Conservation (phyloP, 1,284 basidiomycete species). For the Ceratobasidium theobromae region DNA sequence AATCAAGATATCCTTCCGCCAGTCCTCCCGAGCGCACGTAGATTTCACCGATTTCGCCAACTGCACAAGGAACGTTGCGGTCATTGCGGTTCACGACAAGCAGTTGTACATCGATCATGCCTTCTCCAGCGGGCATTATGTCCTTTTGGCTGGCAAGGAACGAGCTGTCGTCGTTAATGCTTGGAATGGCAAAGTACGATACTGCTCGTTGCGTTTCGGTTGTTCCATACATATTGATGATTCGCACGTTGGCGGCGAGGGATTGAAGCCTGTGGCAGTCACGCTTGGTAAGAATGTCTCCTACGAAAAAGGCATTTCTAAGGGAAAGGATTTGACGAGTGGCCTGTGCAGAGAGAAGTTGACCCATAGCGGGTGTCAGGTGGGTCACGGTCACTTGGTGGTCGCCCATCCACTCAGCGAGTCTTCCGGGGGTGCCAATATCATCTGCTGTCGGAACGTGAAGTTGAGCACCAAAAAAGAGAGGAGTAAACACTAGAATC, state of each 20-base stretch:
- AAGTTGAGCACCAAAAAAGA: slow-evolving; percentile 95
- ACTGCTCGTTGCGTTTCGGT: slow-evolving; percentile 99
- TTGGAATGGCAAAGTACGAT: slow-evolving; percentile 94
- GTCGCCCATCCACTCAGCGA: slow-evolving; percentile 99
- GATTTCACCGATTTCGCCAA: slow-evolving; percentile 98
- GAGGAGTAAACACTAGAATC: slow-evolving; percentile 87
- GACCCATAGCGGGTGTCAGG: slow-evolving; percentile 98
- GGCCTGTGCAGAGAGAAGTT: slow-evolving; percentile 95
- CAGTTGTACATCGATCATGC: slow-evolving; percentile 98
- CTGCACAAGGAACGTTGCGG: slow-evolving; percentile 82
- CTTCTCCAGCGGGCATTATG: slow-evolving; percentile 96
- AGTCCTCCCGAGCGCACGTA: slow-evolving; percentile 96
- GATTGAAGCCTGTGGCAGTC: slow-evolving; percentile 95
- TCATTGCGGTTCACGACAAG: slow-evolving; percentile 96
- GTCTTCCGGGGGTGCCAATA: slow-evolving; percentile 93
- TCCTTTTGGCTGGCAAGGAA: slow-evolving; percentile 97
- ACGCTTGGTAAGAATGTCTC: slow-evolving; percentile 98
- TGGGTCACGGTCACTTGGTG: slow-evolving; percentile 91
- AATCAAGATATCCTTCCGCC: slow-evolving; percentile 93
- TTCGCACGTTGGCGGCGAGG: slow-evolving; percentile 87
- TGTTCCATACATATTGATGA: slow-evolving; percentile 99
- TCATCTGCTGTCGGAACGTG: slow-evolving; percentile 97
- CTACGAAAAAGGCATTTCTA: slow-evolving; percentile 95
- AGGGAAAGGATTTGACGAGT: slow-evolving; percentile 86
- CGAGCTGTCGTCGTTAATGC: slow-evolving; percentile 79